Evolutionary conservation across 2,329 filamentous ascomycete species (phyloP).

Genomic region (Penicillium concentricum): DNA sequence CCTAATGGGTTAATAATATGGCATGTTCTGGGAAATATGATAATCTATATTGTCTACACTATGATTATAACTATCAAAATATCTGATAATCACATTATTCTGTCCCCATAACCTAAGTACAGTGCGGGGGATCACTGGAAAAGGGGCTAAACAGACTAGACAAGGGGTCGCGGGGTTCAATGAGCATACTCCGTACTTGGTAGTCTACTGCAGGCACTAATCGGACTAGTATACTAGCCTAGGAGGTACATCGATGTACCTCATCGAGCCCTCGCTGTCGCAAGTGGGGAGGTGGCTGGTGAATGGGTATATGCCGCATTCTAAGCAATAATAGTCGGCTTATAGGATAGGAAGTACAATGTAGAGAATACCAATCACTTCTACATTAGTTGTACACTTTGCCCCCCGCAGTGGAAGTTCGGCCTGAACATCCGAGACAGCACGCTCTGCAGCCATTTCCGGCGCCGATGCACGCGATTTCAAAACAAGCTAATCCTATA

Average conservation of each 20-base stretch:
- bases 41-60: no score
- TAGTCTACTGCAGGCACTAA: neutral
- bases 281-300: neutral
- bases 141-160: neutral
- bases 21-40: no score
- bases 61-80: no score
- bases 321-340: neutral
- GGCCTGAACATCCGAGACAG: constrained; percentile 9
- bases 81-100: no score
- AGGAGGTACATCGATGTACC: neutral
- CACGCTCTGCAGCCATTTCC: constrained; percentile 7
- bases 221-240: neutral
- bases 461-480: constrained; percentile 1
- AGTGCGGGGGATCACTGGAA: neutral
- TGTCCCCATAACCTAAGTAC: neutral
- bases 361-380: neutral
- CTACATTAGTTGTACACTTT: neutral
- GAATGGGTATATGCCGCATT: neutral
- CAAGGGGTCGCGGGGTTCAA: neutral
- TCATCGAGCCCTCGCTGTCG: neutral
- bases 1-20: no score
- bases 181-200: neutral
- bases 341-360: neutral
- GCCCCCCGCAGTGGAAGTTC: constrained; percentile 11
- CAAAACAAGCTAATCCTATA: neutral